phyloP scores from a whole-genome alignment of 805 yeast species.

The Yamadazyma laniorum region DNA sequence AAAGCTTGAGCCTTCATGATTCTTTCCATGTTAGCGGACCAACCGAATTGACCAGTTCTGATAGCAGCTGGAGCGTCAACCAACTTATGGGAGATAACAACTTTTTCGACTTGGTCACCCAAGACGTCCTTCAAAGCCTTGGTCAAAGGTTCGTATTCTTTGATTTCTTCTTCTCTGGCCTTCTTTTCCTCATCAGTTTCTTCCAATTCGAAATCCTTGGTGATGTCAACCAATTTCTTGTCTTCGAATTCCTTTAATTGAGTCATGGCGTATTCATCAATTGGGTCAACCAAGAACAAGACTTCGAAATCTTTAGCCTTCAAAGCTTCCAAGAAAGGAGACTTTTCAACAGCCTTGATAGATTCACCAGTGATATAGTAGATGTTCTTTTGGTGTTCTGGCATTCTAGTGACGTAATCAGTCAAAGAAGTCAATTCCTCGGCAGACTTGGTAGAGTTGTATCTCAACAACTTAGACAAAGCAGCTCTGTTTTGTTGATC shows the following conservation, averaged over 20 bases:
- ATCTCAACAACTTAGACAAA: constrained; percentile 94
- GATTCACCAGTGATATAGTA: constrained; percentile 99
- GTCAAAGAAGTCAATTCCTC: constrained; percentile 93
- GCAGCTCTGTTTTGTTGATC: constrained; percentile 96
- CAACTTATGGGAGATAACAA: constrained; percentile 94
- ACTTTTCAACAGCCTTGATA: constrained; percentile 94
- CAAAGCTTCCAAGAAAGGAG: constrained; percentile 98
- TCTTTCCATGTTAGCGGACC: constrained; percentile 99
- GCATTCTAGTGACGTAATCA: constrained; percentile 99
- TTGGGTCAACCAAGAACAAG: constrained; percentile 96
- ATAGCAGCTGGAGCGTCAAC: constrained; percentile 99
- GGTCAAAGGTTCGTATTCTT: constrained; percentile 90
- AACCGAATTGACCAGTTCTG: constrained; percentile 99
- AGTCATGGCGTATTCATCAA: constrained; percentile 99
- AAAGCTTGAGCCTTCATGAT: constrained; percentile 99
- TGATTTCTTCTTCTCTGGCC: constrained; percentile 87
- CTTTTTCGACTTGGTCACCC: constrained; percentile 99
- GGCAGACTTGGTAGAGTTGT: constrained; percentile 90
- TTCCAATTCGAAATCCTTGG: constrained; percentile 98
- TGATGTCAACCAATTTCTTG: constrained; percentile 97
- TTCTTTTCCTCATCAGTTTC: constrained; percentile 98
- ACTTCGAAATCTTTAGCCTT: constrained; percentile 99
- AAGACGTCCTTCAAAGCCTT: constrained; percentile 94
- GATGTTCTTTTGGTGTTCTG: constrained; percentile 99
- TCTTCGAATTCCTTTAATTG: constrained; percentile 99